Evolutionary conservation across 2,329 filamentous ascomycete genomes (phyloP).

Genomic region (Aspergillus aculeatinus): DNA sequence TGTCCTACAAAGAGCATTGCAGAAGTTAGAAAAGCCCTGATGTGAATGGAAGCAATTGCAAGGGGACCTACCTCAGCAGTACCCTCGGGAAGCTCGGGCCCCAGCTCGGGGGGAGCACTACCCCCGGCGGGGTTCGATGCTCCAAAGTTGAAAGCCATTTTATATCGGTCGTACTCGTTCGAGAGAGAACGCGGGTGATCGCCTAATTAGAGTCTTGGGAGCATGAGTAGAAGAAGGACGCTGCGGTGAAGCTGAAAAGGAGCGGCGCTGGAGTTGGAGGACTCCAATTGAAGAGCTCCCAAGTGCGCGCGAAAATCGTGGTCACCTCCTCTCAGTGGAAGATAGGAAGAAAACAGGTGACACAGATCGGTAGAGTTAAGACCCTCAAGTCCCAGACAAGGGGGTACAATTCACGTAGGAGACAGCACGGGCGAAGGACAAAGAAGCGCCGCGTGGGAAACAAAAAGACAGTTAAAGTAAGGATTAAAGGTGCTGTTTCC

Average conservation of each 20-base stretch:
- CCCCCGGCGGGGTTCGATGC: constrained; percentile 46
- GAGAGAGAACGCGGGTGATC: constrained; percentile 39
- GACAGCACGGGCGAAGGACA: neutral
- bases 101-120: constrained; percentile 48
- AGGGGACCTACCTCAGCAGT: constrained; percentile 68
- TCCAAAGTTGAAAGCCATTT: constrained; percentile 65
- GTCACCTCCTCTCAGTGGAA: constrained; percentile 28
- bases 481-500: neutral
- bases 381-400: constrained; percentile 1
- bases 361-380: constrained; percentile 8
- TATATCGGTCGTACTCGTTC: constrained; percentile 38
- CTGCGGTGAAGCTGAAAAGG: constrained; percentile 39
- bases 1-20: constrained; percentile 48
- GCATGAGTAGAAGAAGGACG: constrained; percentile 42
- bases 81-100: constrained; percentile 72
- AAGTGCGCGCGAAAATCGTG: constrained; percentile 49
- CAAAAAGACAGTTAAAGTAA: neutral
- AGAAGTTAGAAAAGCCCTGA: neutral
- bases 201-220: constrained; percentile 35
- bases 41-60: neutral
- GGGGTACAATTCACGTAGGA: neutral
- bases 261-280: constrained; percentile 45
- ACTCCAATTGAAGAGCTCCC: constrained; percentile 44
- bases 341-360: constrained; percentile 14
- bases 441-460: neutral